A percentile compares a stretch with the other conserved stretches of the same genome.
These are phyloP conservation scores for Amanita inopinata DNA, from an alignment of 768 basidiomycete species.

Conservation along the genomic window DNA sequence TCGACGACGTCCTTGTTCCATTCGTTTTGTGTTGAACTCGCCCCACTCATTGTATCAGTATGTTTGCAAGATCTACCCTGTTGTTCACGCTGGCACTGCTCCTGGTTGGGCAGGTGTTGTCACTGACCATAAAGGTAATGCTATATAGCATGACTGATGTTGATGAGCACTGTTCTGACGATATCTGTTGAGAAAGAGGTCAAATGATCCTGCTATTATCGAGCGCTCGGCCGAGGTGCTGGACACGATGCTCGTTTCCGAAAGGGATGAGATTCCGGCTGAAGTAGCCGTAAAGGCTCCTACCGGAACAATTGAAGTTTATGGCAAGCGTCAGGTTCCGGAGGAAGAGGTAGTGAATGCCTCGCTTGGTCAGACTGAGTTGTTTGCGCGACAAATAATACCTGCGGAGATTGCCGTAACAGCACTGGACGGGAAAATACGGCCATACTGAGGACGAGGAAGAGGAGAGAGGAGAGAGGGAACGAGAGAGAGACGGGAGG, in stretches of 20 bases:
- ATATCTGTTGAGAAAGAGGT: not conserved
- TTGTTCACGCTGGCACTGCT: conserved; percentile 30
- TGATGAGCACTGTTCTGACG: not conserved
- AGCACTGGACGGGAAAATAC: conserved; percentile 17
- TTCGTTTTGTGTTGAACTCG: conserved; percentile 12
- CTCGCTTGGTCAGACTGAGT: conserved; percentile 9
- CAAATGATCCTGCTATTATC: not conserved
- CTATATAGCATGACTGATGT: no score
- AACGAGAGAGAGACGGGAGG: no score
- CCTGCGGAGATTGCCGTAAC: conserved; percentile 16
- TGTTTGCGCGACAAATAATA: no score
- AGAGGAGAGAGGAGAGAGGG: no score
- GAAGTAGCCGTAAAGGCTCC: conserved; percentile 17
- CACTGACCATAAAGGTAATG: conserved; percentile 31
- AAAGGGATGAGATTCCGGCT: conserved; percentile 12
- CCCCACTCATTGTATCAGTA: conserved; percentile 19
- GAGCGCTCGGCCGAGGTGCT: conserved; percentile 14
- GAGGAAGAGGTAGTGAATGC: conserved; percentile 12
- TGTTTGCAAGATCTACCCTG: conserved; percentile 35
- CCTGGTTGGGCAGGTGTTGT: conserved; percentile 36
- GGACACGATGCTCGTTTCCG: conserved; percentile 13
- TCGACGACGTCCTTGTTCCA: conserved; percentile 13
- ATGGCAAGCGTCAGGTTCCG: conserved; percentile 10
- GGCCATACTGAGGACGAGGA: no score
- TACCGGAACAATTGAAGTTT: conserved; percentile 17